These are phyloP conservation scores for Cercophora newfieldiana DNA, from an alignment of 495 filamentous ascomycete genomes.

Conservation along the genomic window DNA sequence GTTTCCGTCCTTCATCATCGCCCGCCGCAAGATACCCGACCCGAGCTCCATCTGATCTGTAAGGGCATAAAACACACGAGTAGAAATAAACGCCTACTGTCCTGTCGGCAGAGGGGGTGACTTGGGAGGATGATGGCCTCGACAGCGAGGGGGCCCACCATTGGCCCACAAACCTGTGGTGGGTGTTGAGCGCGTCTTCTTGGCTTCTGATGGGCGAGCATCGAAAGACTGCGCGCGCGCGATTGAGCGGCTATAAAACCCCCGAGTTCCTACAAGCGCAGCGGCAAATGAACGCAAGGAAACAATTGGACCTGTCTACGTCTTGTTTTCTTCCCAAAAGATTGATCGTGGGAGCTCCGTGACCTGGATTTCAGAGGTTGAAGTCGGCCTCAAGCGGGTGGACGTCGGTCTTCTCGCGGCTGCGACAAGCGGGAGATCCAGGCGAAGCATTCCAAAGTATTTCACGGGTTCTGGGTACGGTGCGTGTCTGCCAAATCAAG, in stretches of 20 bases:
- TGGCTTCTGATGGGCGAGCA: neutral
- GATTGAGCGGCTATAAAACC: neutral
- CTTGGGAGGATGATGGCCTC: neutral
- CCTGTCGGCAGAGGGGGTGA: neutral
- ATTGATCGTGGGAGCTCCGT: neutral
- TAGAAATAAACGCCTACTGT: neutral
- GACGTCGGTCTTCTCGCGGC: slow-evolving; percentile 10
- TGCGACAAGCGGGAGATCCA: slow-evolving; percentile 5
- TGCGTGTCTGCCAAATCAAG: neutral
- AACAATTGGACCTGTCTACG: too few relatives aligned
- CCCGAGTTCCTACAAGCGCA: neutral
- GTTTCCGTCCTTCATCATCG: neutral
- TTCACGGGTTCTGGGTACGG: neutral
- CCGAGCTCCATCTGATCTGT: too few relatives aligned
- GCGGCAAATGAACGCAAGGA: neutral
- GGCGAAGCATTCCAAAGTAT: neutral
- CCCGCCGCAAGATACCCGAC: neutral
- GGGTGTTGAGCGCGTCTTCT: neutral
- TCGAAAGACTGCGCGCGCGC: neutral
- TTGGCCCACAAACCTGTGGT: neutral
- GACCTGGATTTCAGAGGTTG: neutral
- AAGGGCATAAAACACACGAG: neutral
- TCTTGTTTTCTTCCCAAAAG: neutral
- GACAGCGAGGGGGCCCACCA: neutral
- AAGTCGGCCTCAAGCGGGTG: slow-evolving; percentile 1